Evolutionary conservation across 805 yeast species (phyloP), one percentile per base, ranked within the genome.

Genomic region (Ogataea pignaliae): DNA sequence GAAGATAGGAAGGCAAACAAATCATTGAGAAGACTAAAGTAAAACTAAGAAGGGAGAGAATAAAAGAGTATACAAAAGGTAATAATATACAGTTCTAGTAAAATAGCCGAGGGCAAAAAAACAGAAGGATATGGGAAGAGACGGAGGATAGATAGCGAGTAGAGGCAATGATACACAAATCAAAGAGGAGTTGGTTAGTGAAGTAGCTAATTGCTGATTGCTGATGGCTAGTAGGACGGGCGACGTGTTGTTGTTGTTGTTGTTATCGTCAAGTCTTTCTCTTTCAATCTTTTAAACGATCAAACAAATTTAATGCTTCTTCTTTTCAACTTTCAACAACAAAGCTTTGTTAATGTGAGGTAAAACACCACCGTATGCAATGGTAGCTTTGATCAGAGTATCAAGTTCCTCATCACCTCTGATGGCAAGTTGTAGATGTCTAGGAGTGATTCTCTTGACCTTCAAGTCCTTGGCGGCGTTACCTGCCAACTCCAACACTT

Each of bases 321-420:
- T 72, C 70, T 79, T 78, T 64, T 83, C 90, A 42, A 82, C 88
- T 71, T 86, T 84, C 61, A 86, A 78, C 55, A 85, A 71, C 59
- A 85, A 73, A 45, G 88, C 88, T 66, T 84, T 83, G 71, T 88
- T 87, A 63, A 88, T 87, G 65, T 88, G 95, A 44, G 98, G 98
- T 66, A 91, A 75, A 43, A 91, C 98, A 83, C 98, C 98, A 76
- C 98, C 98, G 57, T 84, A 88, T 34, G 97, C 97, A 65, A 91
- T 91, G 47, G 97, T 91, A 46, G 97, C 96, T 70, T 88, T 84
- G 63, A 91, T 85, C 63, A 91, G 78, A 53, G 88, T 83, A 73
- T 90, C 96, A 68, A 91, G 81, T 71, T 91, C 98, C 69, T 91
- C 98, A 69, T 91, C 98, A 65, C 96, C 96, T 75, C 98, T 88